These are phyloP conservation scores for Trypanosoma lewisi DNA, from an alignment of 208 protist species.

Conservation along the genomic window DNA sequence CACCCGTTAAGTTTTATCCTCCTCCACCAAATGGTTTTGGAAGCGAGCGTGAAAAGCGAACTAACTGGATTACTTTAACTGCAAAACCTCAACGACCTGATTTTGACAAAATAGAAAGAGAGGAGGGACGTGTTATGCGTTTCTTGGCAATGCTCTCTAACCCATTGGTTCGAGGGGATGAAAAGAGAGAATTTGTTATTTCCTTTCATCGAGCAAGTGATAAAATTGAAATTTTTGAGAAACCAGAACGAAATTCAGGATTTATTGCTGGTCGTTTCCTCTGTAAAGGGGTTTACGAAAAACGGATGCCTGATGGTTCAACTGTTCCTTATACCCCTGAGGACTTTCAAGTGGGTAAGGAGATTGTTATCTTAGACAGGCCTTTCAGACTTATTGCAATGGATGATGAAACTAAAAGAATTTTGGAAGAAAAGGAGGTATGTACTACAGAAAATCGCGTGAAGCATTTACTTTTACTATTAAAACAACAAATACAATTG, in stretches of 20 bases:
- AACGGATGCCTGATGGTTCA: constrained; percentile 60
- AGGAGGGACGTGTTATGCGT: constrained; percentile 83
- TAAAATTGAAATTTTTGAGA: constrained; percentile 87
- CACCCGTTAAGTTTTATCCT: constrained; percentile 61
- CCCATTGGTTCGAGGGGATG: constrained; percentile 67
- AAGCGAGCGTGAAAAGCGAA: constrained; percentile 79
- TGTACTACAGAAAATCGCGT: constrained; percentile 54
- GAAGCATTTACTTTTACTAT: constrained; percentile 62
- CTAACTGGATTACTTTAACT: constrained; percentile 76
- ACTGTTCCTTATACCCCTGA: constrained; percentile 54
- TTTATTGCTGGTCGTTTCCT: constrained; percentile 91
- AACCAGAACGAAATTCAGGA: constrained; percentile 78
- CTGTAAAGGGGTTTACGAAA: constrained; percentile 66
- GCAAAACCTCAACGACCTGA: constrained; percentile 68
- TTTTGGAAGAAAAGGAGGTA: constrained; percentile 68
- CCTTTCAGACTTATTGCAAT: constrained; percentile 74
- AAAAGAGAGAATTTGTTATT: constrained; percentile 82
- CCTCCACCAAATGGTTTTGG: constrained; percentile 91
- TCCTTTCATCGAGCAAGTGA: constrained; percentile 88
- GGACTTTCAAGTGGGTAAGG: constrained; percentile 79
- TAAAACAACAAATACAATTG: constrained; percentile 81
- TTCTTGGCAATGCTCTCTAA: constrained; percentile 70
- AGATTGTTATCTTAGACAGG: constrained; percentile 67
- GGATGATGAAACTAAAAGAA: constrained; percentile 64
- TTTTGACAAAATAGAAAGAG: constrained; percentile 53